Base-by-base conservation (phyloP, 2,329 filamentous ascomycete genomes). In the Pestalotiopsis sp. region DNA sequence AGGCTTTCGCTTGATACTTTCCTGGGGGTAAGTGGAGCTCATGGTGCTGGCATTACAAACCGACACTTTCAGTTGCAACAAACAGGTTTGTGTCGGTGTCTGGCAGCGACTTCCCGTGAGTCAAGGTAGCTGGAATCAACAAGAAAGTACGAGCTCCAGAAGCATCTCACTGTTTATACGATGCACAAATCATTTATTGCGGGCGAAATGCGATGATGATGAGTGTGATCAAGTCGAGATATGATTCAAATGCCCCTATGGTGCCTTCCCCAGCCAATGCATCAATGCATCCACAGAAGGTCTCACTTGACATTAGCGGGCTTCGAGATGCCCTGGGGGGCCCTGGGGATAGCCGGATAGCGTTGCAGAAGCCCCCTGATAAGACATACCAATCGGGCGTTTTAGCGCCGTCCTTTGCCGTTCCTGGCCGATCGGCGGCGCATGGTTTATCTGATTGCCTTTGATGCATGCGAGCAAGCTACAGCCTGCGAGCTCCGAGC, bases 391-490 rank as follows among this genome's bases (percentile, higher is more conserved):
- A 66, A 60, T 63, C 57, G 65, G 58, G 38, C 55, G 36, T 27
- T 67, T 63, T 63, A 67, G 36, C 38, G 65, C 58, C 65, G 64
- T 25, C 23, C 52, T 20, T 27, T 59, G 31, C 52, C 64, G 52
- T 66, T n/a, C 58, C 64, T 60, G 31, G 64, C 64, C 64, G 65
- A 63, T 63, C 65, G 55, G 14, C 49, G 65, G 65, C 41, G 41
- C n/a, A 49, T 49, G 41, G 41, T 14, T 14, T 49, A 49, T 14
- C 41, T 52, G 14, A n/a, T 52, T n/a, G 45, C 20, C 14, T 36
- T 36, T 36, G 20, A 17, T 52, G 45, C 45, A 52, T 52, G 45
- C 20, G 4, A 52, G 45, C 45, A n/a, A 52, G 17, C 17, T n/a
- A 20, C 59, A 38, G 59, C 59, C 38, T 39, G n/a, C 14, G 31